phyloP scores from a whole-genome alignment of 2,329 filamentous ascomycete genomes.

The Talaromyces sp. region DNA sequence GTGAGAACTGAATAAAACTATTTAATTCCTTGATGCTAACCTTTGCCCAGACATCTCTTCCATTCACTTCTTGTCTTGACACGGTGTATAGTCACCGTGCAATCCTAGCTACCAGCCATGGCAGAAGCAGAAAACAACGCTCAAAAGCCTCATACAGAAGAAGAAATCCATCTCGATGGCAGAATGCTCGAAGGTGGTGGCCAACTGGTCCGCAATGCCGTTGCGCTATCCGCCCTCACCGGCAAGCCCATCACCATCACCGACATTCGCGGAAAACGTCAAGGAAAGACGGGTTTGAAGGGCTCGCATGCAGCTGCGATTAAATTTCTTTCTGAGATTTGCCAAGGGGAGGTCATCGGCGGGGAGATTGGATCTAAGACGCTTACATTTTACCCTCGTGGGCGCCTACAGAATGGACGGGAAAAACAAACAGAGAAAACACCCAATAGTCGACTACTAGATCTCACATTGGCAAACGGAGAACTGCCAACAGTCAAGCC shows the following conservation, averaged over 20 bases:
- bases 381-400: slow-evolving; percentile 28
- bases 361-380: slow-evolving; percentile 31
- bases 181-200: slow-evolving; percentile 58
- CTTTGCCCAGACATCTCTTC: background rate
- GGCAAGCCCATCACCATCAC: slow-evolving; percentile 45
- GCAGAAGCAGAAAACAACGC: background rate
- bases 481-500: slow-evolving; percentile 17
- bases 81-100: background rate
- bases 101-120: background rate
- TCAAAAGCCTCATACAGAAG: background rate
- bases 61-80: background rate
- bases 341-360: slow-evolving; percentile 36
- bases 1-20: no score
- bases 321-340: slow-evolving; percentile 48
- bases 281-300: slow-evolving; percentile 51
- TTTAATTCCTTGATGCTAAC: background rate
- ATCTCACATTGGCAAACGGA: background rate
- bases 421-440: background rate
- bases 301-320: slow-evolving; percentile 54
- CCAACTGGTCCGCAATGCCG: slow-evolving; percentile 54
- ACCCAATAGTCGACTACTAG: background rate
- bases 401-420: background rate
- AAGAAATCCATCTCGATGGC: slow-evolving; percentile 44
- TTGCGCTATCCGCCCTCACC: slow-evolving; percentile 52
- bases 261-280: slow-evolving; percentile 49